Evolutionary conservation across 176 grass and related monocot species (phyloP), one percentile per base, ranked within the genome.

Genomic region (Calamus simplicifolius): DNA sequence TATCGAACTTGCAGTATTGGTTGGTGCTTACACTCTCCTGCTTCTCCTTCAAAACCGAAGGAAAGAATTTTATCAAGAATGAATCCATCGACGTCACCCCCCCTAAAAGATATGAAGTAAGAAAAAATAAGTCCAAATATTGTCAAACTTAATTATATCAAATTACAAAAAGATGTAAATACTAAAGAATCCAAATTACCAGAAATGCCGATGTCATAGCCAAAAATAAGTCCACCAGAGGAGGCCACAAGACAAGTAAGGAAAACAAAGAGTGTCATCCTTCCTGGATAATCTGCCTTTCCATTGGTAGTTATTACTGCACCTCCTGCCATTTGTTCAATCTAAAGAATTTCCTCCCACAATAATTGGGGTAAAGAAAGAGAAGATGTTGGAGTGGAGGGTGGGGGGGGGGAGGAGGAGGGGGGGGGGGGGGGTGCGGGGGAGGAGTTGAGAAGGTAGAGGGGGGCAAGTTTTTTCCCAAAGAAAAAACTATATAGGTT

Each of bases 81-180:
- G 68, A 23, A 59, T 59, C 68, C 68, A 71, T 71, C 6, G 68
- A 71, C 5, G 68, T 71, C 29, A 71, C 68, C 50, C 68, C 68
- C 15, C 68, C 68, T 70, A 8, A 8, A 6, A 35, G 1, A 23
- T 35, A 23, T 35, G 19, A 65, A 65, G 13, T 13, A 65, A 49
- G 6, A 49, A 6, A 50, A 3, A 50, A 64, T 15, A 18, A 43
- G 17, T 0, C 18, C 3, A 25, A 66, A 30, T 10, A 55, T 35
- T 7, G 8, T 10, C 31, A 35, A 35, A 35, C 31, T 35, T 35
- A n/a, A n/a, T n/a, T n/a, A 35, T 6, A 8, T 7, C 31, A 35
- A 35, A 35, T 7, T 7, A 2, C 31, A 35, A 10, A 35, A 35
- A 8, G 31, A 35, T 35, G 8, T 7, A 35, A 35, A 10, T 35